A percentile compares a stretch with the other conserved stretches of the same genome.
Conservation (phyloP, 2,329 filamentous ascomycete species). For the Diaporthe velutina region DNA sequence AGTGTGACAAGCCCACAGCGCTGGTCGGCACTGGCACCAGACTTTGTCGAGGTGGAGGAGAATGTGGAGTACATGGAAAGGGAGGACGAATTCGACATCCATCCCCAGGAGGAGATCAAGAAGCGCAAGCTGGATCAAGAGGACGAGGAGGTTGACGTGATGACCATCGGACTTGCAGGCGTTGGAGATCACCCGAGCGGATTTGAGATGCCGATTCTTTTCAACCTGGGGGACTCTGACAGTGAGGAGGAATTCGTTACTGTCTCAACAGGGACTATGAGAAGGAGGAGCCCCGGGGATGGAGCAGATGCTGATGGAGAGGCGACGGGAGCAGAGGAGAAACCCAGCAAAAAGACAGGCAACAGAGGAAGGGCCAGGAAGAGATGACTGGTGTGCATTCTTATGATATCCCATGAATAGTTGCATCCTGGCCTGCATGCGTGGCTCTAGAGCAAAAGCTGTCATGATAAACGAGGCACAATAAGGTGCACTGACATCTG, state of each 20-base stretch:
- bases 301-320: constrained; percentile 76
- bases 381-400: constrained; percentile 40
- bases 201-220: constrained; percentile 93
- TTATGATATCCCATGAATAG: background rate
- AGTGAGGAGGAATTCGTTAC: constrained; percentile 89
- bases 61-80: constrained; percentile 96
- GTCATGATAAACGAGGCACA: background rate
- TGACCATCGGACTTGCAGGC: constrained; percentile 79
- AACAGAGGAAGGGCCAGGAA: constrained; percentile 57
- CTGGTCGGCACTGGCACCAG: constrained; percentile 96
- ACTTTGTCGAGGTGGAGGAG: constrained; percentile 97
- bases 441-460: background rate
- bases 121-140: constrained; percentile 91
- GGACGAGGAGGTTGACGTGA: constrained; percentile 92
- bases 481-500: background rate
- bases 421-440: background rate
- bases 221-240: constrained; percentile 93
- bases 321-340: constrained; percentile 58
- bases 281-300: constrained; percentile 85
- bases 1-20: constrained; percentile 94
- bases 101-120: constrained; percentile 93
- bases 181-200: constrained; percentile 65
- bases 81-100: constrained; percentile 98
- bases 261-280: constrained; percentile 83
- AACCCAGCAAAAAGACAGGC: constrained; percentile 56